phyloP scores from a whole-genome alignment of 371 early-diverging fungal genomes.

The Rhizopus sp. region DNA sequence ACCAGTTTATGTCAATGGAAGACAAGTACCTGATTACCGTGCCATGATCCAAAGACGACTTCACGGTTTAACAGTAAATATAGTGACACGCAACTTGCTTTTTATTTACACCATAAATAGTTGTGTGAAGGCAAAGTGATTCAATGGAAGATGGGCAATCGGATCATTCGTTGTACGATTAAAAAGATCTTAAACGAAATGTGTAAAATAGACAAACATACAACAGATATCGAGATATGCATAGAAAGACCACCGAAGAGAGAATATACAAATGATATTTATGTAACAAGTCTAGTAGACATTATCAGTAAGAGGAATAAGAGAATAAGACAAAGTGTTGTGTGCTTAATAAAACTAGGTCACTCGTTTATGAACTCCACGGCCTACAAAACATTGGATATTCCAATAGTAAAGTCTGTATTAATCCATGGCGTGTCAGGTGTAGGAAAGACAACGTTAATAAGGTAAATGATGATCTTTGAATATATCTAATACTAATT shows the following conservation, averaged over 20 bases:
- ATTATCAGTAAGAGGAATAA: constrained; percentile 20
- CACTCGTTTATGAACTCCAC: constrained; percentile 26
- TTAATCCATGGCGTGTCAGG: constrained; percentile 46
- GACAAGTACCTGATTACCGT: constrained; percentile 1
- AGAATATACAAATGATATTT: constrained; percentile 8
- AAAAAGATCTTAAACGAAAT: too few relatives aligned
- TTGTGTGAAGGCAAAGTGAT: neutral
- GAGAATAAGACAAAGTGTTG: neutral
- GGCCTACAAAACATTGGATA: constrained; percentile 29
- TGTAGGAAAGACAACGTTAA: constrained; percentile 40
- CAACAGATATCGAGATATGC: constrained; percentile 2
- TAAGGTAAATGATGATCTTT: constrained; percentile 22
- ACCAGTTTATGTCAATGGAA: constrained; percentile 2
- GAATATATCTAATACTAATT: neutral
- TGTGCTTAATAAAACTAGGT: constrained; percentile 5
- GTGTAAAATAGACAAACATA: constrained; percentile 3
- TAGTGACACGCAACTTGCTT: too few relatives aligned
- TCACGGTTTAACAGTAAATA: constrained; percentile 3
- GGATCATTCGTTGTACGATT: too few relatives aligned
- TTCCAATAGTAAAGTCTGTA: constrained; percentile 44
- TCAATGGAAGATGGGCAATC: neutral
- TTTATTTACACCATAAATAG: too few relatives aligned
- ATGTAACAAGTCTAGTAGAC: constrained; percentile 21
- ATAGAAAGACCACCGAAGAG: neutral
- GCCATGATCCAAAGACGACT: constrained; percentile 1